phyloP scores from a whole-genome alignment of 2,329 filamentous ascomycete genomes.

The Colletotrichum tofieldiae region DNA sequence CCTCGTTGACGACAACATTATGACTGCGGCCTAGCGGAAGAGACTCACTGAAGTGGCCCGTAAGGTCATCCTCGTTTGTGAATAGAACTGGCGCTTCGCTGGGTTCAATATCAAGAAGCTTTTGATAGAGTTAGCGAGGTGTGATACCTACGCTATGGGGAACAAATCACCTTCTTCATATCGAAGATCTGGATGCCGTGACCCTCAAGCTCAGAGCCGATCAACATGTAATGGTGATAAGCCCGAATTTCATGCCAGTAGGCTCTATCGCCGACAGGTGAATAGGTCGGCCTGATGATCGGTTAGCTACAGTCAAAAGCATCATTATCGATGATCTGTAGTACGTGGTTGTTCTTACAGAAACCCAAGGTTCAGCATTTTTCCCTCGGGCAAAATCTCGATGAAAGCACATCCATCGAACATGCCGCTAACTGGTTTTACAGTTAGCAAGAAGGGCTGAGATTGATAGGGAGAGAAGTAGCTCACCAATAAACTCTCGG shows the following conservation, averaged over 20 bases:
- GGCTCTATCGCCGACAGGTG: constrained; percentile 38
- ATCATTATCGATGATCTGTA: neutral
- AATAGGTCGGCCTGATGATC: constrained; percentile 36
- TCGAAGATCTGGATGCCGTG: constrained; percentile 76
- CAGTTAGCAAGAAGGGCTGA: neutral
- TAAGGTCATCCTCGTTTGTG: constrained; percentile 49
- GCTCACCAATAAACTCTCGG: constrained; percentile 44
- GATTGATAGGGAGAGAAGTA: too few species aligned
- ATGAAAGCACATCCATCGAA: constrained; percentile 61
- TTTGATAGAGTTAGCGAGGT: neutral
- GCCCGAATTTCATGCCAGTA: constrained; percentile 56
- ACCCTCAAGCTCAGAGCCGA: constrained; percentile 57
- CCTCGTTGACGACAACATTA: constrained; percentile 66
- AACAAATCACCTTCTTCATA: constrained; percentile 60
- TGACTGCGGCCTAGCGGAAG: constrained; percentile 60
- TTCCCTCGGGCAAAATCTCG: constrained; percentile 59
- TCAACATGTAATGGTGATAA: constrained; percentile 53
- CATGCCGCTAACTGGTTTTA: constrained; percentile 44
- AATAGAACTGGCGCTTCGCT: constrained; percentile 51
- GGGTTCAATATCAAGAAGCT: constrained; percentile 59
- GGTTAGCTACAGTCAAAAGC: neutral
- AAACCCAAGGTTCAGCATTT: constrained; percentile 60
- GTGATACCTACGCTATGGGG: neutral
- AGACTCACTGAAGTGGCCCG: constrained; percentile 48
- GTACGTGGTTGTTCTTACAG: constrained; percentile 47